These are phyloP conservation scores for Alternaria dauci DNA, from an alignment of 2,329 filamentous ascomycete species.

Conservation along the genomic window DNA sequence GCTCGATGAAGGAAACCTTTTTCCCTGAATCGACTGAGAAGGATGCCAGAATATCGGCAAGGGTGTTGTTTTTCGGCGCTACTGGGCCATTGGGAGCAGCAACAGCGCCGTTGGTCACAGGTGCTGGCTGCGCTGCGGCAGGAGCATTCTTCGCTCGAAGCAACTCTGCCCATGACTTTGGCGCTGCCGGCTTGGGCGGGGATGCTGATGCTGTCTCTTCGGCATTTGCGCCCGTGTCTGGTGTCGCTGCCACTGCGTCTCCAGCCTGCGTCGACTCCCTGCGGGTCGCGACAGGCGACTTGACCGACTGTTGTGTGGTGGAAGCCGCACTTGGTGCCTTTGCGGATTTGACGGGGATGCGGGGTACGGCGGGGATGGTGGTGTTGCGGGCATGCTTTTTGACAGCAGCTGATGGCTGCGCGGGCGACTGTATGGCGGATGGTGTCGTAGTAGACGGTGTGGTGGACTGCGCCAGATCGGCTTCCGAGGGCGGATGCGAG, in stretches of 20 bases:
- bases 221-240: conserved; percentile 23
- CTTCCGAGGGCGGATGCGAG: conserved; percentile 66
- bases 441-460: conserved; percentile 63
- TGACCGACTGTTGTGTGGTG: conserved; percentile 47
- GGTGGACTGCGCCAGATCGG: conserved; percentile 63
- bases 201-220: conserved; percentile 53
- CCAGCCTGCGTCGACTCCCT: conserved; percentile 20
- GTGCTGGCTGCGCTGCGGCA: conserved; percentile 30
- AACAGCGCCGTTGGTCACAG: conserved; percentile 38
- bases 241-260: conserved; percentile 11
- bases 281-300: conserved; percentile 33
- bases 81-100: conserved; percentile 51
- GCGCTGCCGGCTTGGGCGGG: conserved; percentile 58
- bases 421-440: conserved; percentile 54
- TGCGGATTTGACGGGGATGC: conserved; percentile 60
- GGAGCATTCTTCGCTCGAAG: conserved; percentile 63
- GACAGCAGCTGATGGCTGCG: conserved; percentile 42
- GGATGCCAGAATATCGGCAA: conserved; percentile 78
- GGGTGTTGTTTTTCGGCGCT: conserved; percentile 65
- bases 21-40: conserved; percentile 72
- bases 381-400: conserved; percentile 53
- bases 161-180: conserved; percentile 74
- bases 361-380: conserved; percentile 60
- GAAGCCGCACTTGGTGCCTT: conserved; percentile 45
- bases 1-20: conserved; percentile 85